Evolutionary conservation across 140 eudicot species (phyloP), one percentile per base, ranked within the genome.

Genomic region (Flaveria floridana): DNA sequence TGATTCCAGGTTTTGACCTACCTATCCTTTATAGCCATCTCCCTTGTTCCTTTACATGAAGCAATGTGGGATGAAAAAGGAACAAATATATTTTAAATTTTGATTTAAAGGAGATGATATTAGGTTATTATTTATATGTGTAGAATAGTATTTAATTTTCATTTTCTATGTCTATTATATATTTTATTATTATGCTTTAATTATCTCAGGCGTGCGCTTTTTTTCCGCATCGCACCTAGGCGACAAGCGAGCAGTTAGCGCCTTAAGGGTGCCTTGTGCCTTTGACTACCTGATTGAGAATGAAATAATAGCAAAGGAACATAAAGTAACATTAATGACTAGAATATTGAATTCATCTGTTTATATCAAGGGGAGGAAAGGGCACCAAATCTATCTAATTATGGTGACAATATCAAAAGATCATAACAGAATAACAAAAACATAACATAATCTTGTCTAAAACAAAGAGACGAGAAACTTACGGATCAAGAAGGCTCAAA

Each of bases 401-500:
- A 50, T 50, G 56, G 56, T 50, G 15, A 50, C 1, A 50, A 50
- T 14, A 50, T 21, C 65, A 34, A 34, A 9, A 58, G 37, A 58
- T 58, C 67, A 18, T 61, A 63, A 63, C 7, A 63, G 9, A 28
- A 64, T 7, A 28, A 28, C 5, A 15, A 14, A 28, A 61, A n/a
- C 8, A 65, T 15, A 47, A 23, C 41, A 34, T 34, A 4, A 6
- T 0, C 41, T 6, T 9, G 15, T 62, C 12, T 58, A 11, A 69
- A 67, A 73, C 28, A 59, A 70, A 63, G 75, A 70, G 52, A 61
- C 39, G 7, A 69, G 61, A 59, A 72, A 80, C 96, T 82, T 85
- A 94, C 99, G 97, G 99, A 81, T 94, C 99, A 81, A 94, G 97
- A 78, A 94, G 89, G 79, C 99, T 94, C 78, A 94, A 81, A 81